These are phyloP conservation scores for Vachellia collinsii DNA, from an alignment of 306 rosid species.

Conservation along the genomic window DNA sequence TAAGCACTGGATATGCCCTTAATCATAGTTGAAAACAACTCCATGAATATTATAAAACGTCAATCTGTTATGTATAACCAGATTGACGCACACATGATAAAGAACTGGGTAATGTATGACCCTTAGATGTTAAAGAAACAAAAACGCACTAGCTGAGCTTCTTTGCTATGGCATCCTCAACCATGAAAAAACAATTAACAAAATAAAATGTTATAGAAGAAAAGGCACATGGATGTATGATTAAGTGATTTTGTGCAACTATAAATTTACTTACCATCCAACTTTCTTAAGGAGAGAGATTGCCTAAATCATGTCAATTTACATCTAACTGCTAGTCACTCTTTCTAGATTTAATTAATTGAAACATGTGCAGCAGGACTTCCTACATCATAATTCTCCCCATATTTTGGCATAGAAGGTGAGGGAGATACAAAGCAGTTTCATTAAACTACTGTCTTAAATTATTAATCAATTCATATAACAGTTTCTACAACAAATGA, in stretches of 20 bases:
- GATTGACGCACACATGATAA: neutral
- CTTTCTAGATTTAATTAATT: neutral
- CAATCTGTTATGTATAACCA: neutral
- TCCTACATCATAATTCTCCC: neutral
- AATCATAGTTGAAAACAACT: conserved; percentile 1
- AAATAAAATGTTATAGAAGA: neutral
- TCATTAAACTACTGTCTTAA: conserved; percentile 4
- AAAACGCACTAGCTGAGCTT: conserved; percentile 2
- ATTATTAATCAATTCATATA: neutral
- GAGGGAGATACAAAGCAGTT: conserved; percentile 12
- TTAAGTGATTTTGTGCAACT: neutral
- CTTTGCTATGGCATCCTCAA: neutral
- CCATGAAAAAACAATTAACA: conserved; percentile 15
- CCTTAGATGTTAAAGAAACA: conserved; percentile 11
- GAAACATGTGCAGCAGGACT: neutral
- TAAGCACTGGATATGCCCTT: conserved; percentile 15
- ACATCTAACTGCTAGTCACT: neutral
- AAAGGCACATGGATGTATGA: neutral
- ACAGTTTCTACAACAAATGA: conserved; percentile 11
- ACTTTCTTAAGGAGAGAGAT: neutral
- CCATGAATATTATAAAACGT: neutral
- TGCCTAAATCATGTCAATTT: neutral
- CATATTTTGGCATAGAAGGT: conserved; percentile 3
- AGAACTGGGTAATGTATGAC: conserved; percentile 2
- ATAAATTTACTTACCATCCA: neutral